These are phyloP conservation scores for Phylloporus rhodoxanthus DNA, from an alignment of 768 basidiomycete species.

Conservation along the genomic window DNA sequence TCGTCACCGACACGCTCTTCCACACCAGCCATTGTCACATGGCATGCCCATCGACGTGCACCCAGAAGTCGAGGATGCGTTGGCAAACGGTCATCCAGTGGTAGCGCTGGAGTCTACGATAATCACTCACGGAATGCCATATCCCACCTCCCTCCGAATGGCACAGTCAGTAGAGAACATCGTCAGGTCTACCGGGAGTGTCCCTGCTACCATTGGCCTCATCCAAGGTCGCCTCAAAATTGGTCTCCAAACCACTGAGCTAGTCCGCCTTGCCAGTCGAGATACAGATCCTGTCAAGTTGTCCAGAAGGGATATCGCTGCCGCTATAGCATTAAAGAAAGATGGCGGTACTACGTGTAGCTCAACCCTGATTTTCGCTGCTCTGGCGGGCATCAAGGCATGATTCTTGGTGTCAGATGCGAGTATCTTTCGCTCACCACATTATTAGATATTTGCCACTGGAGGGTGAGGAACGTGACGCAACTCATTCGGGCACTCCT, in stretches of 20 bases:
- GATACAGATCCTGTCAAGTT: slow-evolving; percentile 51
- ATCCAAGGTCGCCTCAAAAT: slow-evolving; percentile 81
- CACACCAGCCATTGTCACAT: slow-evolving; percentile 1
- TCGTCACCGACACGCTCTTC: slow-evolving; percentile 4
- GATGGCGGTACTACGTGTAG: slow-evolving; percentile 83
- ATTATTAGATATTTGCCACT: slow-evolving; percentile 72
- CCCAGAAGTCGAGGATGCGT: slow-evolving; percentile 80
- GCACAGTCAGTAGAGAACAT: slow-evolving; percentile 67
- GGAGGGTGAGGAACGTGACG: slow-evolving; percentile 62
- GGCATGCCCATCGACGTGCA: slow-evolving; percentile 56
- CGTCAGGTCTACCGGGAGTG: slow-evolving; percentile 66
- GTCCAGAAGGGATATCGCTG: slow-evolving; percentile 74
- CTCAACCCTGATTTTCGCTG: slow-evolving; percentile 67
- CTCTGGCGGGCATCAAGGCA: slow-evolving; percentile 83
- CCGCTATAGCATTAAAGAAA: slow-evolving; percentile 58
- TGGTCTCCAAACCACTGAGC: slow-evolving; percentile 60
- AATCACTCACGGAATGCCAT: slow-evolving; percentile 88
- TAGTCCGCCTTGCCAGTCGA: slow-evolving; percentile 62
- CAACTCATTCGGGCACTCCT: neutral
- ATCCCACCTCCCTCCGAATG: slow-evolving; percentile 68
- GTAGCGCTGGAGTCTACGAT: slow-evolving; percentile 92
- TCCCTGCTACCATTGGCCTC: slow-evolving; percentile 88
- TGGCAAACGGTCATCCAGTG: slow-evolving; percentile 57
- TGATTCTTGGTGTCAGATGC: neutral
- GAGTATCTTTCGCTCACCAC: slow-evolving; percentile 6